Evolutionary conservation across 257 asterid species (phyloP).

Genomic region (Forsythia viridissima): DNA sequence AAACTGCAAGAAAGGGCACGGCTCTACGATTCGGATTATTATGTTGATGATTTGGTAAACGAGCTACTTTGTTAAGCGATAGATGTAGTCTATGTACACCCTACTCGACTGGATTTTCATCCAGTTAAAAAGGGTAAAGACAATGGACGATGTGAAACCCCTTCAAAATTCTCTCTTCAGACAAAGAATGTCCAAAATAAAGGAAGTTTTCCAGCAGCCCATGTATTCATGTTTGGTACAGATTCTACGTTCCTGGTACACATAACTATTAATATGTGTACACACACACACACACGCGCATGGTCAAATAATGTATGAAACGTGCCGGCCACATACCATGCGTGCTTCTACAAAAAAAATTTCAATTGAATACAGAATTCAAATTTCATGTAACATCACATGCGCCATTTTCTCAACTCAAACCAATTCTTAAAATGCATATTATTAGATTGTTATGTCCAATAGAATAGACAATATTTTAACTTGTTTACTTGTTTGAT

Average conservation of each 20-base stretch:
- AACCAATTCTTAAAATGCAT: neutral
- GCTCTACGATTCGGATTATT: no score
- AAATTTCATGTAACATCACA: conserved; percentile 3
- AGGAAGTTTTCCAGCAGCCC: no score
- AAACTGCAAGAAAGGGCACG: neutral
- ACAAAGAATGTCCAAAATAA: no score
- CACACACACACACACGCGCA: no score
- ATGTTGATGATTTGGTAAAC: neutral
- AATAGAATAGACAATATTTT: no score
- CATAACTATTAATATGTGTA: no score
- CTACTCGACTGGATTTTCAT: neutral
- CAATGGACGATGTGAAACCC: neutral
- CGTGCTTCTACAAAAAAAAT: neutral
- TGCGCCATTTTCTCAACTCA: neutral
- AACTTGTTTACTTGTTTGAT: no score
- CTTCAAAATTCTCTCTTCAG: no score
- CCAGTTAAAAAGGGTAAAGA: neutral
- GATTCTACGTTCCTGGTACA: neutral
- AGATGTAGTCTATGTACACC: neutral
- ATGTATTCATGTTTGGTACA: conserved; percentile 2
- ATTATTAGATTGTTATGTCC: no score
- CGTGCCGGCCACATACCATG: conserved; percentile 1
- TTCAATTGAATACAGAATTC: neutral
- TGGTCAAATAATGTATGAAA: neutral
- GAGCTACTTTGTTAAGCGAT: neutral